Percentiles rank a stretch among this genome's conserved stretches.
Evolutionary conservation across 805 yeast genomes (phyloP).

Genomic region (Ogataea paraovalis): DNA sequence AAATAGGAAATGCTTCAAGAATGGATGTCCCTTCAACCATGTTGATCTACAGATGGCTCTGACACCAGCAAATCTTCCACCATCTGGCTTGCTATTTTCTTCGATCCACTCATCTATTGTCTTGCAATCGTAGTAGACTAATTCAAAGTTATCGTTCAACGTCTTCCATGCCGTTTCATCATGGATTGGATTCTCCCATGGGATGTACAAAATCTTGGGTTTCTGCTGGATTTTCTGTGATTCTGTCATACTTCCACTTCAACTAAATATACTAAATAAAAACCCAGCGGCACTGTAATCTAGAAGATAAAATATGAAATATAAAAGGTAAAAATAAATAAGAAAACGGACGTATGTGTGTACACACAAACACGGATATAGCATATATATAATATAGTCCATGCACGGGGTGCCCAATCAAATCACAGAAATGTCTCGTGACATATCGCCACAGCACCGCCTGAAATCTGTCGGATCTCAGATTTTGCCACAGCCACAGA

Average conservation of each 20-base stretch:
- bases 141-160: conserved; percentile 34
- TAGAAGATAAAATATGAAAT: no score
- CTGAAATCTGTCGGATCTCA: neutral
- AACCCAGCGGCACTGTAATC: no score
- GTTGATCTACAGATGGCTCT: conserved; percentile 36
- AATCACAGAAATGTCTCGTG: neutral
- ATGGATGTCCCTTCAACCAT: conserved; percentile 38
- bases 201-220: conserved; percentile 36
- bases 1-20: conserved; percentile 32
- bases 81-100: conserved; percentile 33
- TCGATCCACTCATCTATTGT: conserved; percentile 34
- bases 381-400: no score
- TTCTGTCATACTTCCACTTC: neutral
- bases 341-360: no score
- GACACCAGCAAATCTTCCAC: conserved; percentile 34
- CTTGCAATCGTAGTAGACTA: conserved; percentile 31
- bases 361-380: no score
- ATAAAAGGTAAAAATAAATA: no score
- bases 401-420: no score
- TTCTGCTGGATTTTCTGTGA: neutral
- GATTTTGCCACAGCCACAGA: neutral
- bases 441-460: neutral
- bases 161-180: conserved; percentile 36
- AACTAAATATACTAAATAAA: no score
- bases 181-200: conserved; percentile 36